Evolutionary conservation across 176 grass and related monocot genomes (phyloP).

Genomic region (Canna indica): DNA sequence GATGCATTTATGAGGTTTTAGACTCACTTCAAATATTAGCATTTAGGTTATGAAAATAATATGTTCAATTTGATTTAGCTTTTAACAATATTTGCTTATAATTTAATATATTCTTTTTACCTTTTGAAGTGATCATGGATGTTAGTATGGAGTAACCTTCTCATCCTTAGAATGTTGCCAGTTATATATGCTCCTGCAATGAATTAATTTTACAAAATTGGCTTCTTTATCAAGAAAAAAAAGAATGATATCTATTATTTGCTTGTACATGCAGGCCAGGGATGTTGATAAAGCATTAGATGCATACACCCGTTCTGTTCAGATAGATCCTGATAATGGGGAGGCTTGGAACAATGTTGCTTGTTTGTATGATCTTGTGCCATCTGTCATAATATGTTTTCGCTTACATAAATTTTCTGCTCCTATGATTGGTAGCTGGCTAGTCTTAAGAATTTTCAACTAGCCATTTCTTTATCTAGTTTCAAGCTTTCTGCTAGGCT

Average conservation of each 20-base stretch:
- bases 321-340: slow-evolving; percentile 98
- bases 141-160: neutral
- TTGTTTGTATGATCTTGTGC: slow-evolving; percentile 49
- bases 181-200: neutral
- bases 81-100: neutral
- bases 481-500: neutral
- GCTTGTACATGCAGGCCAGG: slow-evolving; percentile 46
- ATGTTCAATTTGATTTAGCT: neutral
- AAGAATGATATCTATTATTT: neutral
- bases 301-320: slow-evolving; percentile 78
- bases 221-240: neutral
- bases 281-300: slow-evolving; percentile 90
- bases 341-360: slow-evolving; percentile 98
- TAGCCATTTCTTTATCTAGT: neutral
- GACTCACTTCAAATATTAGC: neutral
- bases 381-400: too few relatives aligned
- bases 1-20: too few relatives aligned
- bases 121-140: neutral
- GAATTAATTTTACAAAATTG: neutral
- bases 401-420: too few relatives aligned
- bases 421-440: slow-evolving; percentile 2
- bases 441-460: neutral
- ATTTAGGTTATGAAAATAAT: neutral
- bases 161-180: neutral
- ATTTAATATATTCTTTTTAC: neutral